A percentile compares a stretch with the other conserved stretches of the same genome.
These are phyloP conservation scores for Nigrospora sphaerica DNA, from an alignment of 2,329 filamentous ascomycete genomes.

Conservation along the genomic window DNA sequence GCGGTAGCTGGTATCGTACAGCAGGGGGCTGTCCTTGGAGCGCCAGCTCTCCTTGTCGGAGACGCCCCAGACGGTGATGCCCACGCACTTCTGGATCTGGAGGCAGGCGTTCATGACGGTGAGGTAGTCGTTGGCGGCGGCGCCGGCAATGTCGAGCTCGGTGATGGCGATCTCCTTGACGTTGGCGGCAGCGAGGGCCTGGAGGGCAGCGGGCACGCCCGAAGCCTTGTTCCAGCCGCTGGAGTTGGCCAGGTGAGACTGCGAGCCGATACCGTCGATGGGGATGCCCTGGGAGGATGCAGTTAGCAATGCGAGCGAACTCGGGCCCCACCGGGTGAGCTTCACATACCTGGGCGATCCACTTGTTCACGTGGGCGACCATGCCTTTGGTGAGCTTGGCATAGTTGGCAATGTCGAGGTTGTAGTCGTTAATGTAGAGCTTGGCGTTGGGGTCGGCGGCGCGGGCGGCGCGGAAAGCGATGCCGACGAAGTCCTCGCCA, in stretches of 20 bases:
- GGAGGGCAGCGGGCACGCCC: constrained; percentile 30
- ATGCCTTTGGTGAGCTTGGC: constrained; percentile 45
- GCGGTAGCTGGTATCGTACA: constrained; percentile 23
- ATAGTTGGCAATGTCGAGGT: constrained; percentile 50
- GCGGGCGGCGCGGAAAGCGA: constrained; percentile 60
- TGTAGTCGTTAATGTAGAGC: constrained; percentile 67
- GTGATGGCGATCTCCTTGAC: constrained; percentile 43
- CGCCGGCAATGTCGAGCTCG: constrained; percentile 46
- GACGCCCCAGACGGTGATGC: constrained; percentile 39
- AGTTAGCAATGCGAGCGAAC: no score
- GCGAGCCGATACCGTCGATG: constrained; percentile 49
- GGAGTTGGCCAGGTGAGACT: constrained; percentile 35
- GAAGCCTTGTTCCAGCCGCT: constrained; percentile 17
- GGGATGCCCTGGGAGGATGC: constrained; percentile 31
- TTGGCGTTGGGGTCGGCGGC: constrained; percentile 58
- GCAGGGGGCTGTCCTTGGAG: constrained; percentile 5
- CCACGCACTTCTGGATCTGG: constrained; percentile 38
- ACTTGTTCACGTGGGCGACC: constrained; percentile 39
- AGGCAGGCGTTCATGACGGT: constrained; percentile 36
- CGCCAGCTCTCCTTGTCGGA: constrained; percentile 9
- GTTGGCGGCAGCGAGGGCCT: constrained; percentile 32
- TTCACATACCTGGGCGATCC: constrained; percentile 25
- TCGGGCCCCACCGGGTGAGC: no score
- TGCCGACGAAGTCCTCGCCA: constrained; percentile 58
- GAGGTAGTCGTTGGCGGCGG: constrained; percentile 34